Base-by-base conservation (phyloP, 2,329 filamentous ascomycete species). In the Sporothrix dimorphospora region DNA sequence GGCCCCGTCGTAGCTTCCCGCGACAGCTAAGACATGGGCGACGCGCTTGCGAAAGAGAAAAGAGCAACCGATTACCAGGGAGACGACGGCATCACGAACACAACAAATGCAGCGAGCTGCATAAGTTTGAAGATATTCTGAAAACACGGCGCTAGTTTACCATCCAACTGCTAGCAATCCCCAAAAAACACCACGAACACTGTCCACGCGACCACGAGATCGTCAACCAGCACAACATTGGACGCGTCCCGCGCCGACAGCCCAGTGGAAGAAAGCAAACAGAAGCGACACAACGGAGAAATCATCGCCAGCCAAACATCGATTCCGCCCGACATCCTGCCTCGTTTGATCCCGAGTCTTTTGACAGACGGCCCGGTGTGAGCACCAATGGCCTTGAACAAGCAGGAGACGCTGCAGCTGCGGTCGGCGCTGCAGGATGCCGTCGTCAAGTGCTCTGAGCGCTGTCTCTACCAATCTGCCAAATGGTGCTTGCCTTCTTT, bases 401-500 rank as follows among this genome's bases (percentile, higher is more conserved):
- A 85, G 70, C 83, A 86, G 74, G 88, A 90, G 74, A 84, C 86
- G 59, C 82, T 84, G 68, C 91, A 94, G 78, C 85, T 97, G 73
- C 89, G 91, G 78, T 87, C 86, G 49, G 89, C 93, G 45, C 86
- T 98, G 57, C 93, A 97, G 80, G 91, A 94, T 78, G 94, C 95
- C 40, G 91, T 96, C 3, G 87, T 96, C 30, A 94, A 94, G 79
- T 98, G 94, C 83, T 97, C 94, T 1, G 96, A 99, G 80, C 87
- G 96, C 80, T 97, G 96, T 81, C 87, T 99, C 14, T 98, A 98
- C 79, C 94, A 98, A 78, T 96, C 95, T 7, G 91, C 96, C 38
- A 98, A 98, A 89, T 99, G 96, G 96, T 97, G 19, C 42, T 19
- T 47, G 16, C 3, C 14, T 4, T 47, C 16, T 16, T 3, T 16